Evolutionary conservation across 1,139 yeast genomes (phyloP).

Genomic region (Yamadazyma atmosphaerica): DNA sequence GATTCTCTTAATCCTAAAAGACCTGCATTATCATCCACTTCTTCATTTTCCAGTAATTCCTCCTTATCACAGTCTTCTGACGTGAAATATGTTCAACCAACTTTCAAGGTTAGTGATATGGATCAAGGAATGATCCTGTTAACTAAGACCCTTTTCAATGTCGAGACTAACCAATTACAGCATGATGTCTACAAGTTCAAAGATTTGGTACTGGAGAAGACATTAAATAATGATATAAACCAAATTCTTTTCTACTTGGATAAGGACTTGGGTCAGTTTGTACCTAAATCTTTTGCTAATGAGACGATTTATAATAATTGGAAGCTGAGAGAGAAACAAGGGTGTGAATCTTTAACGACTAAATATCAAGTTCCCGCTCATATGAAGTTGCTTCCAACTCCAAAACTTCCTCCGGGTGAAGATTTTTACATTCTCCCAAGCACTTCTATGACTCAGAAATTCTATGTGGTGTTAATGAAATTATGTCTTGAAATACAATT

Average conservation of each 20-base stretch:
- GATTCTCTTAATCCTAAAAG: slow-evolving; percentile 35
- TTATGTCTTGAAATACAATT: slow-evolving; percentile 28
- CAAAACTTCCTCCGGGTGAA: slow-evolving; percentile 32
- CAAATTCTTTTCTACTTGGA: slow-evolving; percentile 38
- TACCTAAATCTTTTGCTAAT: slow-evolving; percentile 42
- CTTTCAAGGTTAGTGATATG: slow-evolving; percentile 52
- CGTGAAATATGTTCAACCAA: slow-evolving; percentile 39
- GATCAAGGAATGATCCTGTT: slow-evolving; percentile 39
- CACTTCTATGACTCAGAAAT: slow-evolving; percentile 29
- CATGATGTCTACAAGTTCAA: slow-evolving; percentile 47
- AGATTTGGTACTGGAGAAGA: slow-evolving; percentile 42
- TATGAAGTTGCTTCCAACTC: slow-evolving; percentile 30
- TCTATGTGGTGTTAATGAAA: slow-evolving; percentile 27
- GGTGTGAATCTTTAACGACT: slow-evolving; percentile 36
- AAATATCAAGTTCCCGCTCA: slow-evolving; percentile 42
- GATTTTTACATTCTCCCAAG: slow-evolving; percentile 46
- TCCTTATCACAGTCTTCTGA: slow-evolving; percentile 5
- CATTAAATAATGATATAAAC: slow-evolving; percentile 47
- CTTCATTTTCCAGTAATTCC: slow-evolving; percentile 13
- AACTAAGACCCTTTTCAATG: slow-evolving; percentile 40
- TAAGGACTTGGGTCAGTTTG: slow-evolving; percentile 41
- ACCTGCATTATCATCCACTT: slow-evolving; percentile 4
- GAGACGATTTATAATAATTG: slow-evolving; percentile 47
- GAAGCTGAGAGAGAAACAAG: slow-evolving; percentile 48
- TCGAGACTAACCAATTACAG: slow-evolving; percentile 45